Conservation (phyloP, 768 basidiomycete species). For the Leccinum subgranulosum region DNA sequence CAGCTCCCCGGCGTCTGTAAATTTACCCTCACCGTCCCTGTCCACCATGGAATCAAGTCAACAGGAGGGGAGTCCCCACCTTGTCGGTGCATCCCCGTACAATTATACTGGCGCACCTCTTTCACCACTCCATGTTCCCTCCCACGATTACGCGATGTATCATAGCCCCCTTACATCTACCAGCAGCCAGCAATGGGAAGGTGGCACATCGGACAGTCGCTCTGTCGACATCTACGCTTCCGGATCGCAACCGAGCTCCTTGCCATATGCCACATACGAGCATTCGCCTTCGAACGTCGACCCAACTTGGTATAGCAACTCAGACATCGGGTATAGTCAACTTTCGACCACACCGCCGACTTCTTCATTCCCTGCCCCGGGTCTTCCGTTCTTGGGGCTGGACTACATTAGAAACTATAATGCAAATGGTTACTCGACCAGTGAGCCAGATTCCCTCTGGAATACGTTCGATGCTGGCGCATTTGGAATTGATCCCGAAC, state of each 20-base stretch:
- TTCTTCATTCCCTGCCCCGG: conserved; percentile 64
- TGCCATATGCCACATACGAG: conserved; percentile 46
- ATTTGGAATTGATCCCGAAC: conserved; percentile 75
- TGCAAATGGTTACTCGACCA: conserved; percentile 38
- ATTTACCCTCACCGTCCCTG: conserved; percentile 68
- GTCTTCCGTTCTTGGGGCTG: conserved; percentile 80
- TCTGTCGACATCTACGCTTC: conserved; percentile 44
- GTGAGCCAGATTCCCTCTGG: conserved; percentile 45
- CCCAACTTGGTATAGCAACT: conserved; percentile 33
- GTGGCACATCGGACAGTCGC: conserved; percentile 36
- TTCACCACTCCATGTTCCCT: conserved; percentile 49
- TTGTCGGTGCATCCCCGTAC: conserved; percentile 43
- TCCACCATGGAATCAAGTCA: conserved; percentile 45
- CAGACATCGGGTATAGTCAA: conserved; percentile 39
- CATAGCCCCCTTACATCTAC: conserved; percentile 30
- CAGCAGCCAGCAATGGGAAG: conserved; percentile 43
- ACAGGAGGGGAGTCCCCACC: conserved; percentile 55
- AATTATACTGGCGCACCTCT: conserved; percentile 44
- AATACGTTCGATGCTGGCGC: conserved; percentile 68
- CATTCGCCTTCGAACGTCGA: conserved; percentile 40
- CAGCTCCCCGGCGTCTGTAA: conserved; percentile 72
- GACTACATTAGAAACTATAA: conserved; percentile 81
- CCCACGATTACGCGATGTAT: conserved; percentile 51
- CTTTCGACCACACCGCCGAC: conserved; percentile 59
- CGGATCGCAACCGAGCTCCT: conserved; percentile 30